phyloP scores from a whole-genome alignment of 1,139 yeast genomes.

The Blastobotrys elegans region DNA sequence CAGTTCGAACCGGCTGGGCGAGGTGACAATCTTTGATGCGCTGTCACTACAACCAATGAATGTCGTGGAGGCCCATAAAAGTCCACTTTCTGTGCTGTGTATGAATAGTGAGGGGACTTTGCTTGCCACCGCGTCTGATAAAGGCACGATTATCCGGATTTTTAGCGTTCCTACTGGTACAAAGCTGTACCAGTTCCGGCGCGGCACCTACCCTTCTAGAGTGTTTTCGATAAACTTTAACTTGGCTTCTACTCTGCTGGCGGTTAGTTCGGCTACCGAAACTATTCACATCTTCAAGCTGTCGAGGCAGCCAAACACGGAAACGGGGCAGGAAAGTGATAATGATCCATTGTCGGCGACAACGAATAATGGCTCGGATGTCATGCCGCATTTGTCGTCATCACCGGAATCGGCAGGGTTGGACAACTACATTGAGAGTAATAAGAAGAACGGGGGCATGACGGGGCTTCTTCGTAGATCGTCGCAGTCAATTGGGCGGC shows the following conservation, averaged over 20 bases:
- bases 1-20: conserved; percentile 55
- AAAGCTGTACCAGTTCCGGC: conserved; percentile 80
- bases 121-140: conserved; percentile 90
- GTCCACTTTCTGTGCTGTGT: conserved; percentile 72
- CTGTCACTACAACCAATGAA: conserved; percentile 74
- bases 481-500: conserved; percentile 56
- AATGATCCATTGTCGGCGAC: neutral
- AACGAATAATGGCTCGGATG: neutral
- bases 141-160: conserved; percentile 88
- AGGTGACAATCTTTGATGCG: conserved; percentile 80
- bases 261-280: conserved; percentile 86
- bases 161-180: conserved; percentile 81
- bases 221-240: conserved; percentile 83
- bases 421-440: conserved; percentile 18
- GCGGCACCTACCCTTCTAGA: conserved; percentile 91
- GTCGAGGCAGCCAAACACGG: conserved; percentile 17
- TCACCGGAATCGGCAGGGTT: conserved; percentile 13
- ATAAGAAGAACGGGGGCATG: conserved; percentile 15
- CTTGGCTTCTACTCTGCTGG: conserved; percentile 63
- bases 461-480: conserved; percentile 40
- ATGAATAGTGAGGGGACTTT: conserved; percentile 76
- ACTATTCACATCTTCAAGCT: conserved; percentile 85
- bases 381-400: conserved; percentile 11
- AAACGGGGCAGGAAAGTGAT: neutral
- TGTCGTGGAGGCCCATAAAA: conserved; percentile 90